Evolutionary conservation across 495 filamentous ascomycete species (phyloP).

Genomic region (Aspergillus hancockii): DNA sequence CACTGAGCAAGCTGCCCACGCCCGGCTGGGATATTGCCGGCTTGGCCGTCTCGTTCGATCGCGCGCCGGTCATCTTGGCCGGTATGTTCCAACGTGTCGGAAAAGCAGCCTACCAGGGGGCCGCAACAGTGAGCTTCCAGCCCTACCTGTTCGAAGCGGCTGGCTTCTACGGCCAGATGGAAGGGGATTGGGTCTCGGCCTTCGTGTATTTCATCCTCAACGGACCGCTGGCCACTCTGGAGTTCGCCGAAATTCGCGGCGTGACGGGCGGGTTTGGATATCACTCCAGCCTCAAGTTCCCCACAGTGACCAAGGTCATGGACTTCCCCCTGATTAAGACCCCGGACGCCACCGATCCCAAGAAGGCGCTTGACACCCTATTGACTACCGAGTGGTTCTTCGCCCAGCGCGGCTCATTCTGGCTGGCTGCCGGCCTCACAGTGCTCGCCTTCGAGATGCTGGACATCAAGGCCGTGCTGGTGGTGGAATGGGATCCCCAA

Average conservation of each 20-base stretch:
- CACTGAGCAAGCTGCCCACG: conserved; percentile 5
- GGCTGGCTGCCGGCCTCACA: conserved; percentile 44
- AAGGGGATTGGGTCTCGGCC: conserved; percentile 29
- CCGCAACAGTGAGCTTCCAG: conserved; percentile 34
- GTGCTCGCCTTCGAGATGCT: conserved; percentile 46
- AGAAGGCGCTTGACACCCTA: conserved; percentile 17
- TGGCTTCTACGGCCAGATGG: conserved; percentile 35
- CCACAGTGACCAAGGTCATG: conserved; percentile 29
- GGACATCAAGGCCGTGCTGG: conserved; percentile 35
- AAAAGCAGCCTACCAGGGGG: conserved; percentile 36
- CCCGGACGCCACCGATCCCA: background rate
- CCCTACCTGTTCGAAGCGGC: conserved; percentile 40
- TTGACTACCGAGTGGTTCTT: conserved; percentile 23
- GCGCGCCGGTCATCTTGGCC: conserved; percentile 38
- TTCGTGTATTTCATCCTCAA: conserved; percentile 43
- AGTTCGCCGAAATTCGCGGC: conserved; percentile 40
- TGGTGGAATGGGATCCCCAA: conserved; percentile 26
- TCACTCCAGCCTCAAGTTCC: conserved; percentile 36
- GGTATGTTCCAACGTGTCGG: conserved; percentile 38
- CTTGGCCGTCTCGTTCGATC: conserved; percentile 34
- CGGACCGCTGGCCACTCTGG: conserved; percentile 45
- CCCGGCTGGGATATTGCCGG: conserved; percentile 32
- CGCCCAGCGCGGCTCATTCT: conserved; percentile 27
- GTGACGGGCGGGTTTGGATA: conserved; percentile 48
- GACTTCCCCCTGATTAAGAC: conserved; percentile 42